Percentiles rank a stretch among this genome's conserved stretches.
phyloP scores from a whole-genome alignment of 371 early-diverging fungal species.

The Mucor ambiguus region DNA sequence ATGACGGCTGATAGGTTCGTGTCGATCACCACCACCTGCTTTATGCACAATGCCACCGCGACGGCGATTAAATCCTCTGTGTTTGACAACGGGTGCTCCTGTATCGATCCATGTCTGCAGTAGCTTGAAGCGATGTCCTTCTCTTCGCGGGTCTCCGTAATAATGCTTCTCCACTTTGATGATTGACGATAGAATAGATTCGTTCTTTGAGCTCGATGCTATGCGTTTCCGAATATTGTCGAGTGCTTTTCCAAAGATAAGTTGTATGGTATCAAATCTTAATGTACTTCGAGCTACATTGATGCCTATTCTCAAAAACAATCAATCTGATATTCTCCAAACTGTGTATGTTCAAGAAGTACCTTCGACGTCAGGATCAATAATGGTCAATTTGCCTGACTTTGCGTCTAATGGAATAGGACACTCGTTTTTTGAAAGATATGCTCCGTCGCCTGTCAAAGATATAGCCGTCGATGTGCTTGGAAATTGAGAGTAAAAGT shows the following conservation, averaged over 20 bases:
- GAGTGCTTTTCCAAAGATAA: neutral
- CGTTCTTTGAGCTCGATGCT: neutral
- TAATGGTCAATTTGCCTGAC: constrained; percentile 12
- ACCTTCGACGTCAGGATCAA: constrained; percentile 29
- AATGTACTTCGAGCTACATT: constrained; percentile 27
- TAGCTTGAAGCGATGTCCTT: constrained; percentile 14
- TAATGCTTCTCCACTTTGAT: constrained; percentile 18
- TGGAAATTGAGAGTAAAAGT: constrained; percentile 22
- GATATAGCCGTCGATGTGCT: constrained; percentile 6
- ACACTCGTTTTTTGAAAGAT: neutral
- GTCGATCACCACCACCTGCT: neutral
- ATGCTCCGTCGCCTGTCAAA: constrained; percentile 7
- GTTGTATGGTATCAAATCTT: constrained; percentile 8
- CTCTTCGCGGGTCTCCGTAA: constrained; percentile 10
- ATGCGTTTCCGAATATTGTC: neutral
- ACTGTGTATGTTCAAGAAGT: neutral
- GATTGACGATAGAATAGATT: constrained; percentile 21
- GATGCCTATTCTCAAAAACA: neutral
- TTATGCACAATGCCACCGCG: neutral
- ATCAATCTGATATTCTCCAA: neutral
- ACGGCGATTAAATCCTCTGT: neutral
- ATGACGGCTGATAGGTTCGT: neutral
- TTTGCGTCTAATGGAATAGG: neutral
- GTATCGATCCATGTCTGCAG: constrained; percentile 5
- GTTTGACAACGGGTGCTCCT: neutral